Evolutionary conservation across 1,284 basidiomycete genomes (phyloP), one percentile per base, ranked within the genome.

Genomic region (Tremellales sp.): DNA sequence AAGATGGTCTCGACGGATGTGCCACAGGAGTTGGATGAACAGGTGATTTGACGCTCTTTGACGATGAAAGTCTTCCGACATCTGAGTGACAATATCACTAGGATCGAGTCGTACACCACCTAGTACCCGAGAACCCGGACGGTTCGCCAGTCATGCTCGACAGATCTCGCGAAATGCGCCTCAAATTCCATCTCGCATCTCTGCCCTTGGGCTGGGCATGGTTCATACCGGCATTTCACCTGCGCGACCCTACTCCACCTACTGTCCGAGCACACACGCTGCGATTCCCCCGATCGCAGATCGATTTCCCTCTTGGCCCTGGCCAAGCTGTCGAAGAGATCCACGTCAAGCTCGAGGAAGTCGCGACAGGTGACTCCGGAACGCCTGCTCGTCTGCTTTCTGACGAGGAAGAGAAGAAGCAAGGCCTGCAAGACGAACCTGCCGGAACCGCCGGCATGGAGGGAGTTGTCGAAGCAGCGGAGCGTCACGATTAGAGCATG

Each of bases 211-310:
- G 85, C 23, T 90, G 87, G 87, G 70, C 83, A 46, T 89, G 87
- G 88, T 78, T 89, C 62, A 82, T 90, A 52, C 88, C 88, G 0
- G 78, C 82, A 0, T 89, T 90, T 75, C 86, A 89, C 62, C 80
- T 89, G 72, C 75, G 79, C 0, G 77, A 78, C 35, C 76, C 78
- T 21, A 73, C 75, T 7, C 61, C 76, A 23, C 49, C 69, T 29
- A 26, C 59, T 50, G 25, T 40, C 19, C 31, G 64, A 68, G 21
- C 70, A 83, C 46, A 78, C 76, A 42, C 76, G 75, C 22, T 81
- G 81, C 46, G 46, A 19, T 67, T 67, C 49, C 53, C 58, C 13
- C 54, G 56, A 26, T 64, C 64, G 56, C 84, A 89, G 45, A 60
- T 87, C 19, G 87, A 89, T 67, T 90, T 89, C 61, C 78, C 86